A percentile compares a stretch with the other conserved stretches of the same genome.
Evolutionary conservation across 257 asterid species (phyloP).

Genomic region (Solanum piurae): DNA sequence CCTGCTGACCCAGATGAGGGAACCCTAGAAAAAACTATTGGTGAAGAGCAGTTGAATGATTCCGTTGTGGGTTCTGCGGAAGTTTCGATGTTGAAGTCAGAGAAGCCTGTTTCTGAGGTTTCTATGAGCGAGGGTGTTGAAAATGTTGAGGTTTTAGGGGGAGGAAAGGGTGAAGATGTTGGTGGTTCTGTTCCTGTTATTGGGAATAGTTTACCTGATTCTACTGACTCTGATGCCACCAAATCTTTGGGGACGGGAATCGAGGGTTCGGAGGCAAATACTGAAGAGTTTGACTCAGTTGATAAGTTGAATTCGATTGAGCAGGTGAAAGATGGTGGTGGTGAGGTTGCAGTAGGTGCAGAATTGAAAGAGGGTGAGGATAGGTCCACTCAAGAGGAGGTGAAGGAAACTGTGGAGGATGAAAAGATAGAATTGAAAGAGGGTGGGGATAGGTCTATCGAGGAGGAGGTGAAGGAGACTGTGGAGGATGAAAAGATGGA

Average conservation of each 20-base stretch:
- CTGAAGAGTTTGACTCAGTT: conserved; percentile 1
- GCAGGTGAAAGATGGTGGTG: conserved; percentile 1
- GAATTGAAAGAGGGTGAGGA: background rate
- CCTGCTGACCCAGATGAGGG: conserved; percentile 3
- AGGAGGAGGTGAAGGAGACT: background rate
- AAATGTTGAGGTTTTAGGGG: conserved; percentile 7
- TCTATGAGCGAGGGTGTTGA: conserved; percentile 21
- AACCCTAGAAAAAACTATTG: background rate
- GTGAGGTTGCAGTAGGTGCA: background rate
- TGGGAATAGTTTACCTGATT: conserved; percentile 1
- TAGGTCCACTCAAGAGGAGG: conserved; percentile 6
- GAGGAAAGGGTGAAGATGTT: conserved; percentile 11
- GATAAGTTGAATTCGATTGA: background rate
- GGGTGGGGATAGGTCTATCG: background rate
- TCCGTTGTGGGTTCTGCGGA: background rate
- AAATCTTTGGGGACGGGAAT: background rate
- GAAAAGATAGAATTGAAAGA: background rate
- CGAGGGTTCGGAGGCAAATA: conserved; percentile 1
- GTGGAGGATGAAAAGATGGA: background rate
- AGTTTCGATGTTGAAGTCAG: conserved; percentile 13
- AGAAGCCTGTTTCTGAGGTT: conserved; percentile 18
- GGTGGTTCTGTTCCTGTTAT: background rate
- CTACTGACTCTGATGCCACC: background rate
- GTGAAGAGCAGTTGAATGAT: background rate
- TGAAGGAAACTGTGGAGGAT: conserved; percentile 10